Evolutionary conservation across 495 filamentous ascomycete genomes (phyloP).

Genomic region (Massariosphaeria phaeospora): DNA sequence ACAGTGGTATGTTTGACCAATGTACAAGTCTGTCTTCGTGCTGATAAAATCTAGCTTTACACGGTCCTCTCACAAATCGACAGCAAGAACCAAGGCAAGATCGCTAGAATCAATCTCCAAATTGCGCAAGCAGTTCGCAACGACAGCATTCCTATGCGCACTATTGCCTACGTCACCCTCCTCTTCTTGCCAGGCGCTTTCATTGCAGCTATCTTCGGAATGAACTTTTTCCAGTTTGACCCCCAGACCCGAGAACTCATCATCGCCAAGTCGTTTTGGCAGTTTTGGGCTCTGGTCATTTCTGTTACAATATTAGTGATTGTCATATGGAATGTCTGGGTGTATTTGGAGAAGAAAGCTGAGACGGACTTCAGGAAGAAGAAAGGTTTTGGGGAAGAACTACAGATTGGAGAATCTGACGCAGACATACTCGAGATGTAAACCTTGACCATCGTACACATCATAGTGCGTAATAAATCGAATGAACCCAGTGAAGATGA

Average conservation of each 20-base stretch:
- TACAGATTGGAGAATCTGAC: no score
- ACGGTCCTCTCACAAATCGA: constrained; percentile 11
- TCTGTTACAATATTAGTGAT: background rate
- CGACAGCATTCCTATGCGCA: constrained; percentile 9
- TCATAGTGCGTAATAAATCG: no score
- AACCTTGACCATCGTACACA: no score
- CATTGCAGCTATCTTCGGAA: constrained; percentile 8
- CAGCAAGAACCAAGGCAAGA: background rate
- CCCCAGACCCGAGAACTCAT: background rate
- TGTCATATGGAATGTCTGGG: constrained; percentile 10
- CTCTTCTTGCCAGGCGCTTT: constrained; percentile 7
- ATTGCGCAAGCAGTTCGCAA: constrained; percentile 8
- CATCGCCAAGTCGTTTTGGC: constrained; percentile 2
- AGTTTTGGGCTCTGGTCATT: constrained; percentile 5
- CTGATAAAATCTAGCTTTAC: background rate
- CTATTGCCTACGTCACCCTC: constrained; percentile 14
- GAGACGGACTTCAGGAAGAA: no score
- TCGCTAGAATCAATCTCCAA: background rate
- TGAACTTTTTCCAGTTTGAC: constrained; percentile 17
- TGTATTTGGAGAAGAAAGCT: background rate
- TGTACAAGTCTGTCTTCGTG: background rate
- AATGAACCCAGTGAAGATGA: no score
- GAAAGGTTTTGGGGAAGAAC: no score
- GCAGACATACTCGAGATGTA: no score
- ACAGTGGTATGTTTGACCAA: constrained; percentile 4